Conservation (phyloP, 2,329 filamentous ascomycete genomes). For the Didymella pomorum region DNA sequence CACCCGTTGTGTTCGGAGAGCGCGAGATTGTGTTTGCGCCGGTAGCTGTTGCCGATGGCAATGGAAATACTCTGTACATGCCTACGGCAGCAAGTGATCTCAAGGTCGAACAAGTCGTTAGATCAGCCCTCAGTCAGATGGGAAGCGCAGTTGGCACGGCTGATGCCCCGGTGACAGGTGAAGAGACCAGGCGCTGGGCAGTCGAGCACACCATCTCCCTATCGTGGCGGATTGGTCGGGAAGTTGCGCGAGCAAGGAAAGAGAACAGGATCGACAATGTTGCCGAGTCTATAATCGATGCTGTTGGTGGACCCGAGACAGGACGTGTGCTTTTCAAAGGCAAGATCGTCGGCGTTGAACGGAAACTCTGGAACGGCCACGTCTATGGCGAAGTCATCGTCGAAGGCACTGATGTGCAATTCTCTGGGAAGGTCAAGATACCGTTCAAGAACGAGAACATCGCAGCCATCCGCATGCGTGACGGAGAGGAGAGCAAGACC, state of each 20-base stretch:
- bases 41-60: slow-evolving; percentile 51
- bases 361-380: slow-evolving; percentile 53
- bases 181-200: slow-evolving; percentile 49
- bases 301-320: slow-evolving; percentile 50
- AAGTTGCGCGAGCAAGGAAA: slow-evolving; percentile 46
- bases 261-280: slow-evolving; percentile 49
- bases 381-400: slow-evolving; percentile 54
- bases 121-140: slow-evolving; percentile 49
- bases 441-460: slow-evolving; percentile 81
- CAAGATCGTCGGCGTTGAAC: slow-evolving; percentile 56
- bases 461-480: slow-evolving; percentile 56
- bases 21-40: slow-evolving; percentile 52
- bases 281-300: slow-evolving; percentile 52
- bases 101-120: slow-evolving; percentile 51
- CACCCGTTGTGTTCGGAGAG: slow-evolving; percentile 54
- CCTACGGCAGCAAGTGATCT: slow-evolving; percentile 48
- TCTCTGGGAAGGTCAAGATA: slow-evolving; percentile 64
- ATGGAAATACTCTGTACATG: slow-evolving; percentile 53
- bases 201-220: slow-evolving; percentile 52
- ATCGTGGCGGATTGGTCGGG: slow-evolving; percentile 51
- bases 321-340: slow-evolving; percentile 55
- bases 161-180: slow-evolving; percentile 50
- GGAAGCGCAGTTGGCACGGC: slow-evolving; percentile 48
- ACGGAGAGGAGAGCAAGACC: slow-evolving; percentile 32
- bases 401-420: slow-evolving; percentile 40